Conservation (phyloP, 2,329 filamentous ascomycete genomes). For the Colletotrichum nymphaeae region DNA sequence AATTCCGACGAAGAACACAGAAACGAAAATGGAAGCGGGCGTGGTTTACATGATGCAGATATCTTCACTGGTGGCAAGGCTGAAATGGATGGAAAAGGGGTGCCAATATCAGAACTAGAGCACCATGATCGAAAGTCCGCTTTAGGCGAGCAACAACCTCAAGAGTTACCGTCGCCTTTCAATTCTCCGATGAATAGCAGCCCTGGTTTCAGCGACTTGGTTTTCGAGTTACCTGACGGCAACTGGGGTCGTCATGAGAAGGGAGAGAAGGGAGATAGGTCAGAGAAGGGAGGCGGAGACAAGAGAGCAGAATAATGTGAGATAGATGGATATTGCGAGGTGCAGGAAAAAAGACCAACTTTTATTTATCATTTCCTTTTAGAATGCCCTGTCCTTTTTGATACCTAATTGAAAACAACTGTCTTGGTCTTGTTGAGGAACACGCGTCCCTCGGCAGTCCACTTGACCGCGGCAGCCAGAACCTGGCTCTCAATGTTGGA, state of each 20-base stretch:
- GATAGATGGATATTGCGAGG: neutral
- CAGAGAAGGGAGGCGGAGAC: neutral
- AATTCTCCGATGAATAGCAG: neutral
- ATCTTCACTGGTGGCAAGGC: neutral
- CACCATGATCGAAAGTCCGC: neutral
- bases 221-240: neutral
- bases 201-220: neutral
- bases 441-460: slow-evolving; percentile 82
- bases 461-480: slow-evolving; percentile 83
- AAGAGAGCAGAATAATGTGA: neutral
- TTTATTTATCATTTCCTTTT: slow-evolving; percentile 10
- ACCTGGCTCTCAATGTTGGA: slow-evolving; percentile 89
- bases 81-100: neutral
- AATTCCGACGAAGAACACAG: neutral
- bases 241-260: neutral
- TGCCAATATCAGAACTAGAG: neutral
- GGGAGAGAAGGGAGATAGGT: too few species aligned
- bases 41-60: neutral
- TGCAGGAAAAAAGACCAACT: neutral
- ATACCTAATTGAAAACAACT: slow-evolving; percentile 72
- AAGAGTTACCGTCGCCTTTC: neutral
- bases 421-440: slow-evolving; percentile 85
- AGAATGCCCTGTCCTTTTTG: neutral
- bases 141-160: neutral
- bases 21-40: too few species aligned